Percentiles rank a stretch among this genome's conserved stretches.
Evolutionary conservation across 2,329 filamentous ascomycete species (phyloP).

Genomic region (Exophiala dermatitidis): DNA sequence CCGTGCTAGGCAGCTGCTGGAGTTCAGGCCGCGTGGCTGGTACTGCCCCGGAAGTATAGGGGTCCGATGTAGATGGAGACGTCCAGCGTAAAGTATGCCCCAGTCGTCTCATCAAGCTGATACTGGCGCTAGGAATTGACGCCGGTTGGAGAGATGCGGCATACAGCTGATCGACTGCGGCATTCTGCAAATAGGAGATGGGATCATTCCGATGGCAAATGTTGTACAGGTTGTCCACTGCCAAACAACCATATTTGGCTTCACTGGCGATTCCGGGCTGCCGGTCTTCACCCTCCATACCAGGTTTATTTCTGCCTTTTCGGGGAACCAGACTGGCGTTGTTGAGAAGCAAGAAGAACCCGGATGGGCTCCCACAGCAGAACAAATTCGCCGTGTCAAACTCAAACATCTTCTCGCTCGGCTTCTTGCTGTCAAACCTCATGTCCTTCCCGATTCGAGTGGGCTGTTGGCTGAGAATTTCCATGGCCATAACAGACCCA

Average conservation of each 20-base stretch:
- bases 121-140: slow-evolving; percentile 66
- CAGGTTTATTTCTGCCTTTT: slow-evolving; percentile 66
- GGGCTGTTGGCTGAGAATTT: slow-evolving; percentile 84
- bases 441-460: slow-evolving; percentile 53
- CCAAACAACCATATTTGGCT: slow-evolving; percentile 79
- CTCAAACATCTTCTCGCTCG: slow-evolving; percentile 61
- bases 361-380: slow-evolving; percentile 79
- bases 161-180: slow-evolving; percentile 75
- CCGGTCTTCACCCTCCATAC: slow-evolving; percentile 57
- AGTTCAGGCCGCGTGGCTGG: slow-evolving; percentile 53
- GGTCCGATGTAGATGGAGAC: slow-evolving; percentile 44
- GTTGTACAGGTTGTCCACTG: slow-evolving; percentile 95
- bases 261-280: slow-evolving; percentile 62
- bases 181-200: slow-evolving; percentile 87
- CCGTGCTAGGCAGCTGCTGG: slow-evolving; percentile 55
- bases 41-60: slow-evolving; percentile 48
- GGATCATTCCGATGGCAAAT: slow-evolving; percentile 70
- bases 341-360: slow-evolving; percentile 86
- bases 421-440: slow-evolving; percentile 32
- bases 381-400: slow-evolving; percentile 90
- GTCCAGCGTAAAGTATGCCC: slow-evolving; percentile 55
- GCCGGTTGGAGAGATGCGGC: slow-evolving; percentile 68
- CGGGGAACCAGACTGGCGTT: slow-evolving; percentile 63
- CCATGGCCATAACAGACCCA: slow-evolving; percentile 88
- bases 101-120: slow-evolving; percentile 58